Evolutionary conservation across 495 filamentous ascomycete species (phyloP).

Genomic region (Stereocaulon alpinum): DNA sequence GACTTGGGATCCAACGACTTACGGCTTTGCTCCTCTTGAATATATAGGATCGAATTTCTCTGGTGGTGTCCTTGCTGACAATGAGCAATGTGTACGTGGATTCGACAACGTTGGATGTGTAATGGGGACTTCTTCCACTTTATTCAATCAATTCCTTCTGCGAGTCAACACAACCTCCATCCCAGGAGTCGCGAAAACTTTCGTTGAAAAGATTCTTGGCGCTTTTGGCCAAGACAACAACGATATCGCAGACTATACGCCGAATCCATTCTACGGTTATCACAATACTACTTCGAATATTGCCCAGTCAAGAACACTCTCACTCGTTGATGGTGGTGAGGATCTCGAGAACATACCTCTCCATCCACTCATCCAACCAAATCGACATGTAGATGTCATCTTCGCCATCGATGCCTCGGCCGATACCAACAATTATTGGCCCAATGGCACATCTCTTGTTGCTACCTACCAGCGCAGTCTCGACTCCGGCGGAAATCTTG

Average conservation of each 20-base stretch:
- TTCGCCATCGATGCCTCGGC: slow-evolving; percentile 84
- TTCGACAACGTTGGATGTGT: slow-evolving; percentile 81
- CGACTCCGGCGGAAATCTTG: slow-evolving; percentile 40
- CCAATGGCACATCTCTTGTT: slow-evolving; percentile 75
- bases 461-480: slow-evolving; percentile 72
- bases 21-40: slow-evolving; percentile 61
- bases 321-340: slow-evolving; percentile 78
- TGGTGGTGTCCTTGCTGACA: slow-evolving; percentile 46
- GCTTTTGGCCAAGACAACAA: slow-evolving; percentile 46
- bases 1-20: slow-evolving; percentile 70
- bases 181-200: slow-evolving; percentile 40
- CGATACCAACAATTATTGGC: slow-evolving; percentile 68
- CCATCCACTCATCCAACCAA: slow-evolving; percentile 72
- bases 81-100: slow-evolving; percentile 58
- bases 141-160: slow-evolving; percentile 75
- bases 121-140: slow-evolving; percentile 81
- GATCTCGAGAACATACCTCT: slow-evolving; percentile 85
- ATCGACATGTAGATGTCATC: slow-evolving; percentile 74
- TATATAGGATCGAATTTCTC: slow-evolving; percentile 77
- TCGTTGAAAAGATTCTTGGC: slow-evolving; percentile 45
- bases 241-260: slow-evolving; percentile 72
- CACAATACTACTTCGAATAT: slow-evolving; percentile 52
- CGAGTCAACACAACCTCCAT: slow-evolving; percentile 44
- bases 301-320: slow-evolving; percentile 45
- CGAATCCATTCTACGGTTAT: slow-evolving; percentile 78